Conservation (phyloP, 139 green algal species). For the Yamagishiella unicocca region DNA sequence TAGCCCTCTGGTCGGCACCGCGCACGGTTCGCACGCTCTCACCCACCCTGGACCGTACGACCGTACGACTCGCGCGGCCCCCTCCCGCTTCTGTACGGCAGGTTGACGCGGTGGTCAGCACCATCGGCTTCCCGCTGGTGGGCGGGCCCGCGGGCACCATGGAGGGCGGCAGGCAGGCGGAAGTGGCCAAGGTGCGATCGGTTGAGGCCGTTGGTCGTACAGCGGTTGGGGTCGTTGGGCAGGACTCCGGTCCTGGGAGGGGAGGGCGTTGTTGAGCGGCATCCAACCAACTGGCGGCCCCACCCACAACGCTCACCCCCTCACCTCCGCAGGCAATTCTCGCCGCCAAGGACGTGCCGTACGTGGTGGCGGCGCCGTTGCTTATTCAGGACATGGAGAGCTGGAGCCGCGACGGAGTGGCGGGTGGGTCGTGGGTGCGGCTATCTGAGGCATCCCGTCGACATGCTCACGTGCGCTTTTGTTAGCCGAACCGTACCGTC, state of each 20-base stretch:
- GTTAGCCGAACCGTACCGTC: too few relatives aligned
- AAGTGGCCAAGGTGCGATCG: conserved; percentile 67
- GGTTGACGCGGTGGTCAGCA: conserved; percentile 94
- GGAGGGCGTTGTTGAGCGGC: too few relatives aligned
- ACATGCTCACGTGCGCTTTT: too few relatives aligned
- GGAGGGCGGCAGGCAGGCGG: conserved; percentile 90
- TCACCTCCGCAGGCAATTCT: conserved; percentile 82
- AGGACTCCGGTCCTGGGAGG: not conserved
- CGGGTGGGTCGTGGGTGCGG: too few relatives aligned
- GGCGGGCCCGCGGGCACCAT: conserved; percentile 94
- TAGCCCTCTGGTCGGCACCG: too few relatives aligned
- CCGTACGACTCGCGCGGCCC: too few relatives aligned
- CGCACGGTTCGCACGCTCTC: too few relatives aligned
- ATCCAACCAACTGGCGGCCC: not conserved
- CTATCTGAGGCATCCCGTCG: too few relatives aligned
- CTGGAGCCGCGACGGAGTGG: conserved; percentile 69
- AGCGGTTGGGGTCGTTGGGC: not conserved
- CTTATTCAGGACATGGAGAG: conserved; percentile 94
- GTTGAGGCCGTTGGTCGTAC: not conserved
- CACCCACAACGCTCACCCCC: not conserved
- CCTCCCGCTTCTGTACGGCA: too few relatives aligned
- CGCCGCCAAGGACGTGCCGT: conserved; percentile 94
- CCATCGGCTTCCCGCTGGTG: conserved; percentile 96
- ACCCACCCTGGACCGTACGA: too few relatives aligned
- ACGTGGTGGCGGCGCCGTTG: conserved; percentile 94